A percentile compares a stretch with the other conserved stretches of the same genome.
Conservation (phyloP, 2,329 filamentous ascomycete species). For the Huntiella moniliformis region DNA sequence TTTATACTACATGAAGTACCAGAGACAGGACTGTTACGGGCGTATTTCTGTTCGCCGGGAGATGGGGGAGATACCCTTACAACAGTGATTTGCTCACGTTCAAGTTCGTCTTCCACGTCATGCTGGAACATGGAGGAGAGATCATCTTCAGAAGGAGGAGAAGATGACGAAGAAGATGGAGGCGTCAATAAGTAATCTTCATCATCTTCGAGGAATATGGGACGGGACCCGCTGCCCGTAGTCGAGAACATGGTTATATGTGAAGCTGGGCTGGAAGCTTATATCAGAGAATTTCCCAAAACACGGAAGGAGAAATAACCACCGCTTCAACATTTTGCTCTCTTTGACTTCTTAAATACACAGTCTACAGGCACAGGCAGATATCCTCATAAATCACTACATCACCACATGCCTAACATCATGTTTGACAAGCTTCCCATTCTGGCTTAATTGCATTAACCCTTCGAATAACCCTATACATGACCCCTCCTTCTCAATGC, state of each 20-base stretch:
- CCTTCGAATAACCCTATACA: background rate
- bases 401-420: background rate
- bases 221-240: conserved; percentile 1
- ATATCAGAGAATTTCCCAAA: background rate
- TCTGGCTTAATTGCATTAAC: background rate
- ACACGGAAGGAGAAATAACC: background rate
- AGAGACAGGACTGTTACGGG: conserved; percentile 3
- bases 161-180: conserved; percentile 1
- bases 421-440: background rate
- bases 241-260: conserved; percentile 3
- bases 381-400: background rate
- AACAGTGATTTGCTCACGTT: conserved; percentile 19
- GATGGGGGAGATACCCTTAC: background rate
- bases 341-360: background rate
- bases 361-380: background rate
- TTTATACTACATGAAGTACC: background rate
- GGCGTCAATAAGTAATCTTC: background rate
- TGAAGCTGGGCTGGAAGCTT: background rate
- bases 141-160: background rate
- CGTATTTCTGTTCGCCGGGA: background rate
- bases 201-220: conserved; percentile 1
- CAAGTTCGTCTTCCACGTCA: conserved; percentile 8
- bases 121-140: conserved; percentile 3
- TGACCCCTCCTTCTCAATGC: background rate
- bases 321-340: background rate